Base-by-base conservation (phyloP, 371 early-diverging fungal genomes). In the Circinella umbellata region DNA sequence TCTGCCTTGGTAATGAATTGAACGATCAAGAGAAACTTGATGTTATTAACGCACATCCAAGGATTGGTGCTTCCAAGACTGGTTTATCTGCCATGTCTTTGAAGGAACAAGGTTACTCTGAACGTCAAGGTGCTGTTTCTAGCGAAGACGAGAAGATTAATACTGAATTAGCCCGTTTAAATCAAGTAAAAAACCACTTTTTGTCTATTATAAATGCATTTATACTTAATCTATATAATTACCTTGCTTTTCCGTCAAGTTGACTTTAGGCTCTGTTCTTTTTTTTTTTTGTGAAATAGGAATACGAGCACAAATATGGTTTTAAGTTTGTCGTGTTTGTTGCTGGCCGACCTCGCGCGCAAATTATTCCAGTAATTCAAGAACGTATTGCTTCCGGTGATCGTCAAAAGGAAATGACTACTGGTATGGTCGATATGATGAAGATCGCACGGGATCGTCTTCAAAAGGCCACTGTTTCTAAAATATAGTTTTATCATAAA, bases 281-380 rank as follows among this genome's bases (percentile, higher is more conserved):
- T 15, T 13, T 13, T 5, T 13, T n/a, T 5, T 51, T 13, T 57
- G 6, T 7, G 4, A 27, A 34, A 57, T n/a, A 87, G 69, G 80
- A 79, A 69, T 96, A 96, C 71, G 95, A 95, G 78, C 86, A 82
- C 61, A 87, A 88, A 71, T 95, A 92, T 69, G 95, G 94, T 3
- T 96, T 95, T 87, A 90, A 90, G 74, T 94, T 95, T 78, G 91
- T 96, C 27, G 90, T 94, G 42, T 96, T 96, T 87, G 97, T 96
- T 55, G 91, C 91, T 69, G 93, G 93, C 20, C 89, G 93, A 9
- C 86, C 90, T 36, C 86, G 91, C 55, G 77, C 78, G 47, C 88
- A 89, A 53, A 88, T 94, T 61, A 86, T 94, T 51, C 93, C 93
- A 15, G 84, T 93, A 13, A 83, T 93, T 61, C 86, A 91, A 69